Conservation (phyloP, 2,329 filamentous ascomycete genomes). For the Xylariaceae sp. region DNA sequence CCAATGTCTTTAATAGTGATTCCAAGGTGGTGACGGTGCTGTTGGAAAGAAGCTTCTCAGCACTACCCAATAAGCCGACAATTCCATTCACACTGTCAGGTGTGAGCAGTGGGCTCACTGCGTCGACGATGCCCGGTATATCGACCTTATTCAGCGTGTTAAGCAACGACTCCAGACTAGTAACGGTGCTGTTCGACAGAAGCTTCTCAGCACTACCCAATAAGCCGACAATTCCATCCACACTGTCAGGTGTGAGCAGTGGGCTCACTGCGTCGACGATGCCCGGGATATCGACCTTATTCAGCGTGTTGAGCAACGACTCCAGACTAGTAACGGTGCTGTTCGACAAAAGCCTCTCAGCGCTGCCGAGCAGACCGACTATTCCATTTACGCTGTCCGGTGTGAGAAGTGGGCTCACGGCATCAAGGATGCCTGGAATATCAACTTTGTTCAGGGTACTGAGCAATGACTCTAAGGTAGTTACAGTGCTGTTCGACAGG, state of each 20-base stretch:
- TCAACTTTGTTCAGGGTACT: conserved; percentile 26
- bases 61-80: conserved; percentile 22
- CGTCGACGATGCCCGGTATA: conserved; percentile 24
- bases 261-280: conserved; percentile 22
- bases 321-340: conserved; percentile 15
- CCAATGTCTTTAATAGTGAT: conserved; percentile 3
- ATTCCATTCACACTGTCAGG: conserved; percentile 24
- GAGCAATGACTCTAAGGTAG: background rate
- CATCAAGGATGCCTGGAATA: conserved; percentile 32
- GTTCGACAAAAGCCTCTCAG: conserved; percentile 26
- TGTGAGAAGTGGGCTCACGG: conserved; percentile 34
- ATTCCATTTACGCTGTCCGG: conserved; percentile 25
- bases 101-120: conserved; percentile 30
- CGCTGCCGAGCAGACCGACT: conserved; percentile 22
- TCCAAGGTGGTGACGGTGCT: background rate
- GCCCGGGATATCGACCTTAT: conserved; percentile 30
- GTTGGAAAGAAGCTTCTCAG: conserved; percentile 21
- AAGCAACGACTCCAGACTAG: conserved; percentile 26
- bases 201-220: conserved; percentile 27
- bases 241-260: conserved; percentile 30
- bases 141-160: conserved; percentile 33
- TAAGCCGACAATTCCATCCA: conserved; percentile 21
- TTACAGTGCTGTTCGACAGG: conserved; percentile 22
- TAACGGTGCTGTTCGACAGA: background rate
- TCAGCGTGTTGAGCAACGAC: conserved; percentile 26